phyloP scores from a whole-genome alignment of 306 rosid genomes.

The Begonia fuchsioides region DNA sequence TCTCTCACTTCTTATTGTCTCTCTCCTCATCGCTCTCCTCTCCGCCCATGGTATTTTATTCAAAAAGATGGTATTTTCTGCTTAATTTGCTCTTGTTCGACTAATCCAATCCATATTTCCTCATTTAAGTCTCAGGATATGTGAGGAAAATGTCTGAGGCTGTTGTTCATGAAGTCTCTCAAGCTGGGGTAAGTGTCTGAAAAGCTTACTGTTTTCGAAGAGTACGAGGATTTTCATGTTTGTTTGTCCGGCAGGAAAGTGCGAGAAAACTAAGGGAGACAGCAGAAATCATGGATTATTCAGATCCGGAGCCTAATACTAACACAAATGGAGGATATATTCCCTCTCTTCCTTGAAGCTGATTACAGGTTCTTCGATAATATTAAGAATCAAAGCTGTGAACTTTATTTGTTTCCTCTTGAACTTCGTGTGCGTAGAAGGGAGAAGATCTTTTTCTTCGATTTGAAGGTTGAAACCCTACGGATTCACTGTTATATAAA shows the following conservation, averaged over 20 bases:
- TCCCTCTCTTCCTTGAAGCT: conserved; percentile 23
- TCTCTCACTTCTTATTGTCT: conserved; percentile 26
- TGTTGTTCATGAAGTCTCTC: conserved; percentile 7
- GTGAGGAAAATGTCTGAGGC: conserved; percentile 25
- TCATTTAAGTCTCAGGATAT: conserved; percentile 23
- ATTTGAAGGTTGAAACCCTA: too few species aligned
- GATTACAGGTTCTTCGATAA: not conserved
- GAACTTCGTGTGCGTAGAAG: too few species aligned
- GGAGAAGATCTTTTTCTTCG: too few species aligned
- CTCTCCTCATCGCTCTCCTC: conserved; percentile 34
- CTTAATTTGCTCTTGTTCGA: too few species aligned
- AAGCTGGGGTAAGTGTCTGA: not conserved
- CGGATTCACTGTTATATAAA: too few species aligned
- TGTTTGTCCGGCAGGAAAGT: conserved; percentile 22
- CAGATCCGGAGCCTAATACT: conserved; percentile 56
- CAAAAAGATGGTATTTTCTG: not conserved
- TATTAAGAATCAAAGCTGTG: not conserved
- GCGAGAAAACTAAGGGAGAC: conserved; percentile 8
- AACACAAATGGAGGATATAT: conserved; percentile 44
- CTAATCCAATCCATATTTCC: not conserved
- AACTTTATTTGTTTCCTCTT: too few species aligned
- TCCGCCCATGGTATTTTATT: conserved; percentile 25
- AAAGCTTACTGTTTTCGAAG: not conserved
- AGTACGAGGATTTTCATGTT: not conserved
- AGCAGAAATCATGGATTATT: conserved; percentile 41